phyloP scores from a whole-genome alignment of 192 early-diverging fungal genomes.

The Pilobolus umbonatus region DNA sequence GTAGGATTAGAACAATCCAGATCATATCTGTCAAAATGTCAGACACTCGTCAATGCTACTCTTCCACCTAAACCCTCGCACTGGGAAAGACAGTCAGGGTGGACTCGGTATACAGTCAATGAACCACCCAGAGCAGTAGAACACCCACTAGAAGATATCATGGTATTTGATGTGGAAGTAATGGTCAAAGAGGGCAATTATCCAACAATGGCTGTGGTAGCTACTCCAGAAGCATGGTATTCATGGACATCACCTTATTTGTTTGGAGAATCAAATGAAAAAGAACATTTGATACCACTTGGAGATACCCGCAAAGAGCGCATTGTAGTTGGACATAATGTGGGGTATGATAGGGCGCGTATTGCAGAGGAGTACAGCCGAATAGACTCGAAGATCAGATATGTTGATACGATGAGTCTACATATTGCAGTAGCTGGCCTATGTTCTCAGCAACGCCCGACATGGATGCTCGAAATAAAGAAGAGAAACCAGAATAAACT shows the following conservation, averaged over 20 bases:
- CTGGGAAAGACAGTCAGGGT: constrained; percentile 64
- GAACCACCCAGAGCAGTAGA: constrained; percentile 30
- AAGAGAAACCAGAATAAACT: constrained; percentile 16
- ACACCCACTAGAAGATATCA: constrained; percentile 52
- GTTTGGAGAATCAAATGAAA: constrained; percentile 35
- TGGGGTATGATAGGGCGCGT: constrained; percentile 86
- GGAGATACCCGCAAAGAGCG: constrained; percentile 39
- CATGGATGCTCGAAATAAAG: constrained; percentile 73
- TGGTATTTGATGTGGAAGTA: constrained; percentile 89
- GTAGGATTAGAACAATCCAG: constrained; percentile 64
- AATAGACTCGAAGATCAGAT: constrained; percentile 51
- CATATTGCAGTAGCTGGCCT: constrained; percentile 87
- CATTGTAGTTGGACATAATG: constrained; percentile 85
- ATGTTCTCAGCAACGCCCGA: constrained; percentile 80
- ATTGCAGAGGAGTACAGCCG: constrained; percentile 81
- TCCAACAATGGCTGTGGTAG: constrained; percentile 79
- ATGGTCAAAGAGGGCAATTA: constrained; percentile 62
- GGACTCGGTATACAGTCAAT: constrained; percentile 72
- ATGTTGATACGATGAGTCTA: constrained; percentile 91
- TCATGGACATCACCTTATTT: constrained; percentile 88
- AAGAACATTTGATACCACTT: constrained; percentile 63
- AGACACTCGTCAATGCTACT: constrained; percentile 31
- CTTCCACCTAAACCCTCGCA: constrained; percentile 42
- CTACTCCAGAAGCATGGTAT: constrained; percentile 78
- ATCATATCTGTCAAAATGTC: constrained; percentile 52